phyloP scores from a whole-genome alignment of 345 rosid genomes.

The Brassica incana region DNA sequence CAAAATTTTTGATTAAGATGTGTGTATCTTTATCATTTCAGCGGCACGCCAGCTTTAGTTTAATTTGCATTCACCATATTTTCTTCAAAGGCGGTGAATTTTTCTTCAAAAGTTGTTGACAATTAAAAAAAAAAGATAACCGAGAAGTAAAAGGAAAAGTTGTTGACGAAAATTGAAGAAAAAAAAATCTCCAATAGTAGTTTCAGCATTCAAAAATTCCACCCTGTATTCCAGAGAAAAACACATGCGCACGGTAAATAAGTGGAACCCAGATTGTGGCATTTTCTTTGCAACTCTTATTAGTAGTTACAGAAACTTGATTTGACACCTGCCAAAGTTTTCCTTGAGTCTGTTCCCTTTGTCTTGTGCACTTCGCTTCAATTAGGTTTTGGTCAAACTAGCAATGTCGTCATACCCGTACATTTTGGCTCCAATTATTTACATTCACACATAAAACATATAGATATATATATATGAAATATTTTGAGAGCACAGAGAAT shows the following conservation, averaged over 20 bases:
- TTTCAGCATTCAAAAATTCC: conserved; percentile 5
- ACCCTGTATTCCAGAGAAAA: not conserved
- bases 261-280: conserved; percentile 17
- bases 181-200: not conserved
- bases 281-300: conserved; percentile 21
- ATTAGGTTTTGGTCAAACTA: conserved; percentile 30
- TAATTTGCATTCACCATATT: not conserved
- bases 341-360: conserved; percentile 11
- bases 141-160: not conserved
- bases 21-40: not conserved
- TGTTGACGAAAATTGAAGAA: not conserved
- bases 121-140: not conserved
- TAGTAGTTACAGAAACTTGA: conserved; percentile 17
- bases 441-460: conserved; percentile 21
- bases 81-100: too few species aligned
- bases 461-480: not conserved
- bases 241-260: conserved; percentile 10
- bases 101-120: too few species aligned
- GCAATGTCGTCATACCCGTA: conserved; percentile 21
- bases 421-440: conserved; percentile 35
- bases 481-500: not conserved
- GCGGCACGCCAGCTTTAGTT: not conserved
- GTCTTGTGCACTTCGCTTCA: conserved; percentile 11
- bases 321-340: conserved; percentile 38
- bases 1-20: not conserved